Percentiles rank a stretch among this genome's conserved stretches.
Conservation (phyloP, 2,329 filamentous ascomycete species). For the Monosporascus cannonballus region DNA sequence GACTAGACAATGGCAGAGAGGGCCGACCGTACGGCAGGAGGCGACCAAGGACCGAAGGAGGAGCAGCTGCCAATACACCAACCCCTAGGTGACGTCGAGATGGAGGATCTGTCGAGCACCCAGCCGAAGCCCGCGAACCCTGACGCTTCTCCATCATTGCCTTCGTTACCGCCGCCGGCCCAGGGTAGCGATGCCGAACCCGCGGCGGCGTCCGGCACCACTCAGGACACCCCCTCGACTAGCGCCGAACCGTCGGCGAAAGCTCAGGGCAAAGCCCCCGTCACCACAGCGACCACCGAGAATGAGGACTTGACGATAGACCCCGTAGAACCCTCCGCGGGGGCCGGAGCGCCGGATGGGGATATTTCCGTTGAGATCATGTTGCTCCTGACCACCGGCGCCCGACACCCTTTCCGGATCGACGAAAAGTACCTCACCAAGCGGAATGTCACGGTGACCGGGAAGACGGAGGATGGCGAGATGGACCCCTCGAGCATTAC, state of each 20-base stretch:
- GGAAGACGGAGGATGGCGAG: conserved; percentile 49
- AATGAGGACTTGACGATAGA: conserved; percentile 28
- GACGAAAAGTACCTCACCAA: conserved; percentile 80
- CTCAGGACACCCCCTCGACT: conserved; percentile 12
- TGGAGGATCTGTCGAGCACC: conserved; percentile 22
- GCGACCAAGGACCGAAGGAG: conserved; percentile 18
- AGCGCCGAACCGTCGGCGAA: conserved; percentile 19
- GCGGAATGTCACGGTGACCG: conserved; percentile 70
- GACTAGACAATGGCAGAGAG: conserved; percentile 19
- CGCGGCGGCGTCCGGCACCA: conserved; percentile 13
- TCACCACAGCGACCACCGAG: conserved; percentile 17
- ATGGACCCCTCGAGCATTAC: conserved; percentile 84
- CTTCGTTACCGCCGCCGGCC: conserved; percentile 1
- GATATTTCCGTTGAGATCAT: conserved; percentile 64
- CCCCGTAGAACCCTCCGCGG: conserved; percentile 29
- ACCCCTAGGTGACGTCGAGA: conserved; percentile 22
- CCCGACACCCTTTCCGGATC: conserved; percentile 83
- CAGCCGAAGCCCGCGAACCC: conserved; percentile 17
- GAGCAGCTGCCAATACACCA: conserved; percentile 17
- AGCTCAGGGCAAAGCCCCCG: conserved; percentile 23
- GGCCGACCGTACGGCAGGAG: conserved; percentile 14
- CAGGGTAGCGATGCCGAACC: conserved; percentile 14
- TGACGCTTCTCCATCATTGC: conserved; percentile 6
- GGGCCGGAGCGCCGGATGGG: conserved; percentile 1
- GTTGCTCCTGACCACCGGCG: conserved; percentile 70